Evolutionary conservation across 768 basidiomycete species (phyloP).

Genomic region (Coprinopsis sp.): DNA sequence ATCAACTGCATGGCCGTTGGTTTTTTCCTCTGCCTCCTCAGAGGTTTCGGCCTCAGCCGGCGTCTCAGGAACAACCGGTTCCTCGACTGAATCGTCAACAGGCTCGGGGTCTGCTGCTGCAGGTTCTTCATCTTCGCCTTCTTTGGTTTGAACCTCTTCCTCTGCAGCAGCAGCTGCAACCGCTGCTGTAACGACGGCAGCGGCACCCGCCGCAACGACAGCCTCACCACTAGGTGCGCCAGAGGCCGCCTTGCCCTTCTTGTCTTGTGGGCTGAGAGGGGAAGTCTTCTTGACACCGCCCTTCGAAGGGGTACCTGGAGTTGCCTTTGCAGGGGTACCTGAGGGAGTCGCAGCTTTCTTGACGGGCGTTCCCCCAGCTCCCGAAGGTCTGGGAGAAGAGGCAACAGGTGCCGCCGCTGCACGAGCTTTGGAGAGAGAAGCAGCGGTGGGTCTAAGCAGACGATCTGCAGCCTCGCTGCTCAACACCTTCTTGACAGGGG

Average conservation of each 20-base stretch:
- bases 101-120: not conserved
- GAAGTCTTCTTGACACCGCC: not conserved
- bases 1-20: conserved; percentile 1
- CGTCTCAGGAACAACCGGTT: no score
- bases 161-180: conserved; percentile 13
- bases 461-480: conserved; percentile 56
- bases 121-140: conserved; percentile 1
- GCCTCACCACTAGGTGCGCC: not conserved
- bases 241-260: not conserved
- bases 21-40: not conserved
- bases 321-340: conserved; percentile 10
- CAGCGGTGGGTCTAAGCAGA: conserved; percentile 79
- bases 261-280: not conserved
- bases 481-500: conserved; percentile 51
- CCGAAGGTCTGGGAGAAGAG: conserved; percentile 13
- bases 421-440: conserved; percentile 58
- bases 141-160: not conserved
- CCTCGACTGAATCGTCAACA: not conserved
- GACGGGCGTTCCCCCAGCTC: conserved; percentile 18
- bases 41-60: not conserved
- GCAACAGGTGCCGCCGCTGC: conserved; percentile 13
- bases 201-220: not conserved
- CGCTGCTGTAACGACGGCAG: conserved; percentile 13
- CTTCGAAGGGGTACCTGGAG: not conserved
- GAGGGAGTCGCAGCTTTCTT: conserved; percentile 13